Conservation (phyloP, 495 filamentous ascomycete genomes). For the Aspergillus affinis region DNA sequence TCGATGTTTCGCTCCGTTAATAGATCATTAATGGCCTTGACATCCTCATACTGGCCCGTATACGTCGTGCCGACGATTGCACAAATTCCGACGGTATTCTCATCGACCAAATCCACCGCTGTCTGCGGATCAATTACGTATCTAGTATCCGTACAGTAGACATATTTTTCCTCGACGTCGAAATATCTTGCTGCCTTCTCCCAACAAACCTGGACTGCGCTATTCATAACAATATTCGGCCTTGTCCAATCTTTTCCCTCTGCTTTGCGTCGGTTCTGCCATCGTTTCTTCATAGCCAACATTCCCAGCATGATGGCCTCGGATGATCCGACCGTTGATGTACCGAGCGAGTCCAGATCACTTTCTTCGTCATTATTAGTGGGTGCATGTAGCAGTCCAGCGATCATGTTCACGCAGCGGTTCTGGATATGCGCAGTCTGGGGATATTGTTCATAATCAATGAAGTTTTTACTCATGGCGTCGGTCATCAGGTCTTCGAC, state of each 20-base stretch:
- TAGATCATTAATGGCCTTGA: constrained; percentile 85
- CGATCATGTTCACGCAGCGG: constrained; percentile 86
- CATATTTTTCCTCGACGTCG: constrained; percentile 85
- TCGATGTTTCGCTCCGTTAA: constrained; percentile 69
- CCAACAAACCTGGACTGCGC: constrained; percentile 94
- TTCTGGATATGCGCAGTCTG: constrained; percentile 83
- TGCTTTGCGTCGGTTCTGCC: constrained; percentile 79
- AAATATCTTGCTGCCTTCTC: constrained; percentile 94
- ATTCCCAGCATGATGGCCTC: constrained; percentile 90
- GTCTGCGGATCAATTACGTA: constrained; percentile 85
- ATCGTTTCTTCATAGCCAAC: constrained; percentile 93
- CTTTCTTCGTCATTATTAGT: constrained; percentile 41
- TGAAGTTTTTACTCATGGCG: constrained; percentile 83
- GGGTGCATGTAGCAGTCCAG: constrained; percentile 75
- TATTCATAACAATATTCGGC: constrained; percentile 91
- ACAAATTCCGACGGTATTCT: constrained; percentile 96
- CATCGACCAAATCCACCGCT: constrained; percentile 81
- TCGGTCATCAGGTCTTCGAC: constrained; percentile 84
- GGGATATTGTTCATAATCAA: constrained; percentile 85
- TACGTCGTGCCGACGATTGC: constrained; percentile 87
- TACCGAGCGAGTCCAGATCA: constrained; percentile 67
- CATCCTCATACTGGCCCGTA: constrained; percentile 92
- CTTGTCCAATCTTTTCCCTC: constrained; percentile 70
- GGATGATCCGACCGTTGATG: constrained; percentile 80
- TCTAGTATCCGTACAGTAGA: constrained; percentile 77